Base-by-base conservation (phyloP, 2,329 filamentous ascomycete genomes). In the Dactylellina sp. region DNA sequence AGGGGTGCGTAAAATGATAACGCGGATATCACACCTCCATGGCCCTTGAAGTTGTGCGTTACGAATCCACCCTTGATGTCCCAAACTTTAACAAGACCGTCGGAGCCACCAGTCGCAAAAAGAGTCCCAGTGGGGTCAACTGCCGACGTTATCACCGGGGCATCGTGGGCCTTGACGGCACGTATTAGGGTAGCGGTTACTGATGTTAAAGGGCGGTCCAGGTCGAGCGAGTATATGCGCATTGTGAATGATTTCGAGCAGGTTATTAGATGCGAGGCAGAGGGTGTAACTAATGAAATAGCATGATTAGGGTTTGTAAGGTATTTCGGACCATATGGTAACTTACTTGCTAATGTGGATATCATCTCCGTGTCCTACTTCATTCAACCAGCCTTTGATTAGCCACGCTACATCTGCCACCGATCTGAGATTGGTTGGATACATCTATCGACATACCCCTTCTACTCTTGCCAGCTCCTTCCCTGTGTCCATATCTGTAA, bases 181-280 rank as follows among this genome's bases (percentile, higher is more conserved):
- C 93, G 88, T 14, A 91, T 81, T 14, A 96, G 87, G 55, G 89
- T 88, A 18, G 89, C 82, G 60, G 89, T 86, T 75, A 93, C 85
- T 2, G 84, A 82, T 50, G 84, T 84, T 25, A 71, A 16, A 4
- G 63, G 60, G 12, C 52, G 39, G 18, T 11, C 50, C 39, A 86
- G 84, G 18, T 86, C 84, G 24, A 99, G 84, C 16, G 89, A 83
- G 82, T 92, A 98, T 77, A 98, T 93, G 79, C 91, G 90, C 93
- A 98, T 96, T 5, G 93, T 93, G 62, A 97, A 85, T n/a, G 94
- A 98, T 77, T 94, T 89, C 16, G 95, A 99, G 83, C 93, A 98
- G 77, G 96, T 84, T 76, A 97, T 89, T 63, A 98, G 86, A 81
- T 97, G 92, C 24, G 92, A 93, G 7, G 89, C 92, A 75, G 91